Conservation (phyloP, 805 yeast species). For the Isabelozyma rhagii region DNA sequence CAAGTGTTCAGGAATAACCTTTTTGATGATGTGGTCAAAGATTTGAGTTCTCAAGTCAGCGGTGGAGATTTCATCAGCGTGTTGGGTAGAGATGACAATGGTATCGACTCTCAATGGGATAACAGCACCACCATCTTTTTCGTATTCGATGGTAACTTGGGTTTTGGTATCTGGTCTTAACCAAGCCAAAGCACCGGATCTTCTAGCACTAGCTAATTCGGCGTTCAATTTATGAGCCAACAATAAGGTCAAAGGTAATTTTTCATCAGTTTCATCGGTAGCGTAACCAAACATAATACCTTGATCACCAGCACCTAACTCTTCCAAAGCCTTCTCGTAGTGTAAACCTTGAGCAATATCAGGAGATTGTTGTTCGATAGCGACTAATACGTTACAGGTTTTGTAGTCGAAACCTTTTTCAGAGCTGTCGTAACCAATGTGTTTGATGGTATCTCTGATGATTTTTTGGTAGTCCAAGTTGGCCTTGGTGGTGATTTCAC, state of each 20-base stretch:
- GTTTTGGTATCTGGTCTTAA: slow-evolving; percentile 99
- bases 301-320: slow-evolving; percentile 99
- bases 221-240: slow-evolving; percentile 95
- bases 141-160: slow-evolving; percentile 97
- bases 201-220: slow-evolving; percentile 96
- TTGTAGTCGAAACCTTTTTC: slow-evolving; percentile 98
- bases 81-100: slow-evolving; percentile 95
- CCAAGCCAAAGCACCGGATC: slow-evolving; percentile 93
- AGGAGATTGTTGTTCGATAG: slow-evolving; percentile 98
- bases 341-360: slow-evolving; percentile 99
- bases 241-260: slow-evolving; percentile 90
- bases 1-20: slow-evolving; percentile 86
- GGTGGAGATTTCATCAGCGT: slow-evolving; percentile 92
- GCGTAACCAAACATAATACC: slow-evolving; percentile 99
- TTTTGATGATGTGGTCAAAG: slow-evolving; percentile 76
- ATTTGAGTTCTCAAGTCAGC: slow-evolving; percentile 84
- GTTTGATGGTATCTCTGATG: slow-evolving; percentile 96
- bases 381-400: slow-evolving; percentile 98
- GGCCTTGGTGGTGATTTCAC: slow-evolving; percentile 98
- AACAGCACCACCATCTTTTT: slow-evolving; percentile 91
- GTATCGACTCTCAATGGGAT: slow-evolving; percentile 96
- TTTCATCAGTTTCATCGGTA: slow-evolving; percentile 97
- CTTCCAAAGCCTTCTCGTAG: slow-evolving; percentile 92
- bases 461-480: slow-evolving; percentile 93
- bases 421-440: slow-evolving; percentile 95